Evolutionary conservation across 768 basidiomycete genomes (phyloP), one percentile per base, ranked within the genome.

Genomic region (Pholiota microspora): DNA sequence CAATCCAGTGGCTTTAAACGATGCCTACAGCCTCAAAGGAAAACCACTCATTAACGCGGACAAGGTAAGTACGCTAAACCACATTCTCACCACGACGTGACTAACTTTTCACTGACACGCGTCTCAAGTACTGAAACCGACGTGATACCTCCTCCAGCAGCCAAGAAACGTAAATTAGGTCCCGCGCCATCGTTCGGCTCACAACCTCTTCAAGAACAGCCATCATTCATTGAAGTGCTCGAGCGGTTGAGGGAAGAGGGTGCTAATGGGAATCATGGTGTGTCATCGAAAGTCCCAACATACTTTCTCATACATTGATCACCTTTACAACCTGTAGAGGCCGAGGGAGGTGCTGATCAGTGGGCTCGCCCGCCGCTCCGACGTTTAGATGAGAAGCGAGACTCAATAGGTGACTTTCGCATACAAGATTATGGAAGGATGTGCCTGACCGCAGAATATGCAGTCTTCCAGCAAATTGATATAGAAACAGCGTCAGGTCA

Each of bases 381-480:
- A 4, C 64, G 66, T 13, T 66, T 95, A 4, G 73, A 91, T 59
- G 75, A 78, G 46, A 80, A 81, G 61, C 77, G 63, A 52, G 87
- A 95, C 63, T 71, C 77, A 4, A 86, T 97, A 54, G 72, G 94
- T 92, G 34, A 54, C 85, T 62, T 50, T 45, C 16, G n/a, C 8
- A 25, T 35, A 7, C 7, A 23, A 27, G 23, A 32, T 2, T 13
- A 42, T 10, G 24, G 27, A 18, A 13, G 32, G 38, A 6, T 35
- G 18, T 55, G 9, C 54, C 44, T 36, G 10, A 23, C 27, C 9
- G 29, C 25, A 5, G 21, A 38, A 8, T 23, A 24, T 42, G 2
- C 50, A 95, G 93, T 89, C 15, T 98, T 98, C 63, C 97, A 99
- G 68, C 97, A 98, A 70, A 95, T 96, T 55, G 97, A 98, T 59